phyloP scores from a whole-genome alignment of 2,329 filamentous ascomycete genomes.

The Xylariaceae sp. region DNA sequence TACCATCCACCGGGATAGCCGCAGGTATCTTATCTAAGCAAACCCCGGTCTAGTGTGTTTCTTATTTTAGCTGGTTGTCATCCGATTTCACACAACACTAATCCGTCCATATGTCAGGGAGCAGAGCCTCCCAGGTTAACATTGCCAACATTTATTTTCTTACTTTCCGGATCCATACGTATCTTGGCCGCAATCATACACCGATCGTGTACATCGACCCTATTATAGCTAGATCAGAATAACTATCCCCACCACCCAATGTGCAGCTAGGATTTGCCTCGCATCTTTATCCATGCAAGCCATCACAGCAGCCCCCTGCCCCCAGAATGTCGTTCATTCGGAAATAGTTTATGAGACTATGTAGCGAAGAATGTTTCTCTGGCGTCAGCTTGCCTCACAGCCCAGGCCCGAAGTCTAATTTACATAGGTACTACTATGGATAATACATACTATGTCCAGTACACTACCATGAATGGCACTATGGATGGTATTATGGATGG shows the following conservation, averaged over 20 bases:
- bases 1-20: background rate
- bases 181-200: background rate
- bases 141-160: background rate
- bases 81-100: too few species aligned
- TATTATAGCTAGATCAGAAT: background rate
- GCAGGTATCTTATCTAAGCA: too few species aligned
- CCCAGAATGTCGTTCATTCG: background rate
- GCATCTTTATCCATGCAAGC: background rate
- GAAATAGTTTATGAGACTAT: background rate
- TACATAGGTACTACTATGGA: too few species aligned
- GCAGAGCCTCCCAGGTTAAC: background rate
- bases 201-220: background rate
- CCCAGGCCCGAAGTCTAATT: background rate
- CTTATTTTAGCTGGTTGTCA: background rate
- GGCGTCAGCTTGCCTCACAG: background rate
- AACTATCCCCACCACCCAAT: background rate
- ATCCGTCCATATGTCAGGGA: too few species aligned
- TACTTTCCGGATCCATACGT: background rate
- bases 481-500: too few species aligned
- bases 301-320: too few species aligned
- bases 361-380: background rate
- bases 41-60: background rate
- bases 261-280: constrained; percentile 3
- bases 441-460: too few species aligned
- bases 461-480: too few species aligned